Evolutionary conservation across 202 grass and related monocot genomes (phyloP).

Genomic region (Musa balbisiana): DNA sequence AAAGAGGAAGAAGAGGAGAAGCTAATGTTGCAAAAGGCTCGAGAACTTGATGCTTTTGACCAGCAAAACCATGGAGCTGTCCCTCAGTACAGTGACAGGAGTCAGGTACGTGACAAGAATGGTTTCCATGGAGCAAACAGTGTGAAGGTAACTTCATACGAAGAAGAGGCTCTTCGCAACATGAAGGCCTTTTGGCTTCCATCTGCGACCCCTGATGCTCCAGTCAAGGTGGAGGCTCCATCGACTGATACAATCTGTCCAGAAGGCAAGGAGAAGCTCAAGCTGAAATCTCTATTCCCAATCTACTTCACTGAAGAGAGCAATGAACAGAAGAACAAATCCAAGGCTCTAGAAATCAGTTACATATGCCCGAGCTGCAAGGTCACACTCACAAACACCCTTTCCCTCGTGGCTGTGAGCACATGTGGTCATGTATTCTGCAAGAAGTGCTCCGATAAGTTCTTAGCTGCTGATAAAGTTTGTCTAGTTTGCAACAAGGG

Average conservation of each 20-base stretch:
- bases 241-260: slow-evolving; percentile 72
- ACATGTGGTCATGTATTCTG: slow-evolving; percentile 94
- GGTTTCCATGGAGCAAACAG: slow-evolving; percentile 96
- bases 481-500: slow-evolving; percentile 69
- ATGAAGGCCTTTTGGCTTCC: slow-evolving; percentile 99
- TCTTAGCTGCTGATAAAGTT: slow-evolving; percentile 61
- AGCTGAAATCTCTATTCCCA: slow-evolving; percentile 71
- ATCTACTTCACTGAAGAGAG: slow-evolving; percentile 75
- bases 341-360: slow-evolving; percentile 52
- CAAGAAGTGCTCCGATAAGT: slow-evolving; percentile 94
- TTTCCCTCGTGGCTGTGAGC: slow-evolving; percentile 57
- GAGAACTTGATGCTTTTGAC: slow-evolving; percentile 76
- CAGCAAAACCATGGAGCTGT: slow-evolving; percentile 90
- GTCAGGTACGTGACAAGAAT: slow-evolving; percentile 48
- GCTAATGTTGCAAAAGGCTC: slow-evolving; percentile 49
- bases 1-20: slow-evolving; percentile 93
- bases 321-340: slow-evolving; percentile 33
- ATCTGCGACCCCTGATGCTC: slow-evolving; percentile 76
- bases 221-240: slow-evolving; percentile 48
- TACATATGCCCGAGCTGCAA: slow-evolving; percentile 98
- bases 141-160: slow-evolving; percentile 85
- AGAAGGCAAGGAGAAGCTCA: slow-evolving; percentile 87
- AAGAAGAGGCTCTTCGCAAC: slow-evolving; percentile 90
- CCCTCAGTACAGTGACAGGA: slow-evolving; percentile 60
- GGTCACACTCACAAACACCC: slow-evolving; percentile 78